Evolutionary conservation across 371 early-diverging fungal genomes (phyloP), one percentile per base, ranked within the genome.

Genomic region (Actinomucor elegans): DNA sequence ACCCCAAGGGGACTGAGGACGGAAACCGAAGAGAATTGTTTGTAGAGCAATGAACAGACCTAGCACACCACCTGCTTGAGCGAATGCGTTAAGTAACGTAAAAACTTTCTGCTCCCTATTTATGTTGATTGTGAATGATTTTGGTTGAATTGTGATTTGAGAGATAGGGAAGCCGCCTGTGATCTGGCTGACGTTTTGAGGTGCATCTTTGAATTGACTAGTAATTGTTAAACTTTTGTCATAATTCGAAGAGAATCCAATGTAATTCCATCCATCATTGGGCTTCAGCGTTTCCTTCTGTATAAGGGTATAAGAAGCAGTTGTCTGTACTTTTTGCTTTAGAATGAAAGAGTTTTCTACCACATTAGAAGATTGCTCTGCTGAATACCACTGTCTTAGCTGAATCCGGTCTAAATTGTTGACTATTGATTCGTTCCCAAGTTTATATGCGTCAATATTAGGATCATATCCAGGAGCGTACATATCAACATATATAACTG

Each of bases 1-100:
- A 14, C 73, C 73, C 66, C 66, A 69, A n/a, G 73, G 73, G 2
- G 69, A 69, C 12, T 61, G 60, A 11, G 73, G 69, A 41, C 73
- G 66, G 29, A 57, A 69, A 2, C 73, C 73, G 54, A 72, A 72
- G 12, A 72, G 44, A 40, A 59, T 33, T 6, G 66, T 52, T 20
- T 72, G 69, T 17, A 72, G 33, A 0, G 60, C 57, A 17, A 72
- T 41, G n/a, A 72, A 61, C 2, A 72, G 36, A 21, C 69, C 61
- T 21, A 66, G 61, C 0, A 72, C 56, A 51, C 73, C 73, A 56
- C 73, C 73, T 1, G 57, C 44, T 8, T 61, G 61, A 4, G 66
- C 73, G 26, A 67, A 38, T 0, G 59, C 69, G 11, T 54, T 64
- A 0, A 72, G 17, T 0, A 72, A 48, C 2, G 66, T 45, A 17